Evolutionary conservation across 768 basidiomycete genomes (phyloP), one percentile per base, ranked within the genome.

Genomic region (Auricularia heimuer): DNA sequence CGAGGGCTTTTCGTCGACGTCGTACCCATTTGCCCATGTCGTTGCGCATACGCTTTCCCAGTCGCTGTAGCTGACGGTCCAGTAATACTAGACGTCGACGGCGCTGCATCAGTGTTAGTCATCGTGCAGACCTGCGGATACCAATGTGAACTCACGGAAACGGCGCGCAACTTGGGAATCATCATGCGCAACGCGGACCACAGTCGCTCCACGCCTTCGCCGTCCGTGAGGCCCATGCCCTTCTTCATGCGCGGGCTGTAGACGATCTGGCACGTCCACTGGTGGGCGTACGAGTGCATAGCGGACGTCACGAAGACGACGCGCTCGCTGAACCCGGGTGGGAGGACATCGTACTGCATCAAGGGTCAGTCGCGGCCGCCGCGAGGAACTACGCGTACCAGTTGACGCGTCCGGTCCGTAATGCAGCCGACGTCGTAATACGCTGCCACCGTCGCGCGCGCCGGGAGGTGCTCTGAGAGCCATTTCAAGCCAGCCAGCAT

Each of bases 101-200:
- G 12, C 69, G 67, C 76, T 71, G 18, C 24, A 24, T 24, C 24
- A 70, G 63, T 39, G 58, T 11, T 7, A 29, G 16, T 60, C 24
- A 60, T n/a, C 24, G 29, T 14, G 10, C 3, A 18, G 6, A 4
- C 4, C 56, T 12, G 10, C 34, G 51, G 6, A 35, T 24, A 21
- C 8, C 6, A 6, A 24, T 4, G 16, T 7, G 24, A 24, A 60
- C 56, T n/a, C 34, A 60, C 56, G 24, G 24, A 60, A 33, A 60
- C 56, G 24, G 3, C 4, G 3, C 61, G 71, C n/a, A 18, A 70
- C n/a, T 1, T 74, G 18, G 74, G 73, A 12, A 77, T 74, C 54
- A 45, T 66, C 66, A 54, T 78, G 73, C 45, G 79, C 77, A 0
- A 71, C 65, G 65, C 78, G 79, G 0, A 77, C 74, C 0, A 80